Base-by-base conservation (phyloP, 768 basidiomycete species). In the Tephrocybe sp. region DNA sequence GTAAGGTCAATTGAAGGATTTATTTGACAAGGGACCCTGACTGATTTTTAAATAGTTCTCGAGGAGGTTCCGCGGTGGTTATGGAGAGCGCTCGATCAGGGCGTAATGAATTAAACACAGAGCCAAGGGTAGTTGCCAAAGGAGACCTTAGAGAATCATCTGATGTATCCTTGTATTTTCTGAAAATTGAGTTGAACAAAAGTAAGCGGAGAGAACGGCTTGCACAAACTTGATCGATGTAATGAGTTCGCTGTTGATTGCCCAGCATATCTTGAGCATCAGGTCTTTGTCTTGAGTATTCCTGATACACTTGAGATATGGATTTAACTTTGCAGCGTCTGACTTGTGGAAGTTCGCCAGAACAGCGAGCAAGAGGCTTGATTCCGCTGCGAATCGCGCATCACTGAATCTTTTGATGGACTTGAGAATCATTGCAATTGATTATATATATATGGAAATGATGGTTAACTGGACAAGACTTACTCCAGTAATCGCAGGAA, bases 341-440 rank as follows among this genome's bases (percentile, higher is more conserved):
- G 84, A 84, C 59, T 82, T 85, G 62, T 87, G 87, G 61, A 82
- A 89, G 58, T 85, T 86, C 47, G 80, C 80, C 2, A 89, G 74
- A 31, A 86, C 65, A 10, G 80, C 72, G n/a, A 87, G 72, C 5
- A 88, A 67, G 5, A 87, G 67, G 0, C 74, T 66, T 1, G 82
- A 80, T 59, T 86, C 84, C 48, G 84, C 82, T 0, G 82, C 74
- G 60, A 68, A 84, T 43, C 72, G 70, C 54, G 77, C 75, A 4
- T 77, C 85, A 17, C 78, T 76, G 1, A 74, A 75, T 9, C 72
- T 72, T 53, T 75, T 83, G 23, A 85, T 73, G 31, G 85, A 68
- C 86, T 87, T 40, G 5, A 10, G 16, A 17, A 42, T n/a, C n/a
- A n/a, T n/a, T n/a, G n/a, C n/a, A n/a, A n/a, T n/a, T n/a, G n/a